These are phyloP conservation scores for Citrus cavaleriei DNA, from an alignment of 345 rosid genomes.

Conservation along the genomic window DNA sequence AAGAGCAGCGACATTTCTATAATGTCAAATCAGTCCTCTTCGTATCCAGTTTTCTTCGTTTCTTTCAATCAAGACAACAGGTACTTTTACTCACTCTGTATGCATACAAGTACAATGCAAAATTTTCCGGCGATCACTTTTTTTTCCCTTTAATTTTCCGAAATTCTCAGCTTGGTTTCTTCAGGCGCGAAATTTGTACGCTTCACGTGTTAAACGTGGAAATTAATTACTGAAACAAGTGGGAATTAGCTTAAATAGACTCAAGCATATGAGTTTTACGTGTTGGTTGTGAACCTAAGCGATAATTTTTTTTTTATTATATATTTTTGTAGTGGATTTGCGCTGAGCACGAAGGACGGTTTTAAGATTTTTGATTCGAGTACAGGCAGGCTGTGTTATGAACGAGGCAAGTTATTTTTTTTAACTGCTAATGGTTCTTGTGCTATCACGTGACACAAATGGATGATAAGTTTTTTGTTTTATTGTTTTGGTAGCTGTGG, in stretches of 20 bases:
- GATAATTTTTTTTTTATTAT: background rate
- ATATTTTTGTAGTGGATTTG: slow-evolving; percentile 52
- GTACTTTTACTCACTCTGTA: slow-evolving; percentile 20
- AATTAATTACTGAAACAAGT: background rate
- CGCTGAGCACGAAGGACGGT: slow-evolving; percentile 65
- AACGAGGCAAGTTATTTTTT: slow-evolving; percentile 44
- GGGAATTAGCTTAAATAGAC: background rate
- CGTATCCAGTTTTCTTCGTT: slow-evolving; percentile 57
- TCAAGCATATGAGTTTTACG: background rate
- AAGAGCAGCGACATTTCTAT: slow-evolving; percentile 4
- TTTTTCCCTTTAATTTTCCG: background rate
- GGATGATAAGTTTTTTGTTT: background rate
- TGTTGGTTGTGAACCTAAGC: background rate
- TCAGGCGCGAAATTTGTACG: background rate
- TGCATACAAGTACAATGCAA: background rate
- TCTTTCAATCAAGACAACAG: slow-evolving; percentile 90
- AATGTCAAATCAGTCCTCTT: slow-evolving; percentile 53
- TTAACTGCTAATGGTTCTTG: background rate
- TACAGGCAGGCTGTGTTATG: slow-evolving; percentile 80
- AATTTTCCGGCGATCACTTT: background rate
- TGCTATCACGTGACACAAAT: background rate
- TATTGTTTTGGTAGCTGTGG: slow-evolving; percentile 45
- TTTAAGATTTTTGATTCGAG: slow-evolving; percentile 75
- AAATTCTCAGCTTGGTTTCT: background rate
- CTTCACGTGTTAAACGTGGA: background rate